A percentile compares a stretch with the other conserved stretches of the same genome.
phyloP scores from a whole-genome alignment of 306 rosid species.

The Castanea sativa region DNA sequence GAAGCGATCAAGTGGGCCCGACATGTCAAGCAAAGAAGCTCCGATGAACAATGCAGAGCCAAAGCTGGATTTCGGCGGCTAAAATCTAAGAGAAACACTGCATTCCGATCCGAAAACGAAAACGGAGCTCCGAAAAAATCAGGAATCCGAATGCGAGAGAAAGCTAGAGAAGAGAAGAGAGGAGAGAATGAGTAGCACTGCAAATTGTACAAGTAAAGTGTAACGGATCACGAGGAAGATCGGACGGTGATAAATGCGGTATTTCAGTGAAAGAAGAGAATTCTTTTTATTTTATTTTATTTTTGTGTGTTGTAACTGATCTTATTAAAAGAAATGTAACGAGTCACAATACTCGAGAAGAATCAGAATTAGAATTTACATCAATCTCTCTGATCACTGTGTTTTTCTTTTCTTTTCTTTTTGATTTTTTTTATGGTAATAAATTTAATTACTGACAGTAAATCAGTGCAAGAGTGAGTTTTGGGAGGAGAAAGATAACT shows the following conservation, averaged over 20 bases:
- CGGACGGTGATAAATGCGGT: slow-evolving; percentile 17
- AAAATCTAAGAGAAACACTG: background rate
- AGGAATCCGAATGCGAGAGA: too few species aligned
- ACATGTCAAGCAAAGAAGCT: slow-evolving; percentile 33
- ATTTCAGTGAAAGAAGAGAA: background rate
- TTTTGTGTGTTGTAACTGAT: background rate
- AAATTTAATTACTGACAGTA: background rate
- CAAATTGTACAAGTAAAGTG: too few species aligned
- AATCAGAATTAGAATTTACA: background rate
- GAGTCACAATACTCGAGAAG: background rate
- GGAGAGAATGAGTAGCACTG: too few species aligned
- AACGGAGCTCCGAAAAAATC: background rate
- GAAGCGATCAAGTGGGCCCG: slow-evolving; percentile 73
- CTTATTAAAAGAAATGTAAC: background rate
- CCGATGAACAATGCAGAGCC: slow-evolving; percentile 18
- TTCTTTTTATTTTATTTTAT: too few species aligned
- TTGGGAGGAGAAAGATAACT: too few species aligned
- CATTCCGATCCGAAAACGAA: slow-evolving; percentile 43
- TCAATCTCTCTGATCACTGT: background rate
- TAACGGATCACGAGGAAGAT: slow-evolving; percentile 15
- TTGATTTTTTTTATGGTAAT: background rate
- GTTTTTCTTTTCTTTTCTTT: too few species aligned
- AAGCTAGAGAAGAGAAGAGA: too few species aligned
- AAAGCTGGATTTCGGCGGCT: slow-evolving; percentile 11
- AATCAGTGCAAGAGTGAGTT: too few species aligned